These are phyloP conservation scores for Aureobasidium sp. DNA, from an alignment of 2,329 filamentous ascomycete genomes.

Conservation along the genomic window DNA sequence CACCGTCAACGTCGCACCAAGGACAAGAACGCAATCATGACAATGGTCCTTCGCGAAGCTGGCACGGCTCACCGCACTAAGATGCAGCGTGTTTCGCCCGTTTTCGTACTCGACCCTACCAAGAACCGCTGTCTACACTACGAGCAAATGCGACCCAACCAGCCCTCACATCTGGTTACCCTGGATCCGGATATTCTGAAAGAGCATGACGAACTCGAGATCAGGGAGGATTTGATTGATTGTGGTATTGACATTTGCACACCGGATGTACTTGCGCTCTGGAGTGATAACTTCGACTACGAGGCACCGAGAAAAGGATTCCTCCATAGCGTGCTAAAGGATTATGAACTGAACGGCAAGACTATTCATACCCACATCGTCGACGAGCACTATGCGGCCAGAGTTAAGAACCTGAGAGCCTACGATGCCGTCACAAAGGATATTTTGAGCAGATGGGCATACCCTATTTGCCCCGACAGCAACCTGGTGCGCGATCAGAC, in stretches of 20 bases:
- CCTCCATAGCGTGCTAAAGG: conserved; percentile 84
- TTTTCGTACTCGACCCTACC: conserved; percentile 77
- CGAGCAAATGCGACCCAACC: conserved; percentile 72
- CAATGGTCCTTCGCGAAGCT: conserved; percentile 76
- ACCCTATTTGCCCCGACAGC: conserved; percentile 80
- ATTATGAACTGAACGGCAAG: conserved; percentile 94
- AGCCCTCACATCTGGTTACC: conserved; percentile 56
- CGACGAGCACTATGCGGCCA: conserved; percentile 72
- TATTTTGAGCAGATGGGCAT: conserved; percentile 78
- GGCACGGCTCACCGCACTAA: conserved; percentile 70
- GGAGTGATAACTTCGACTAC: conserved; percentile 97
- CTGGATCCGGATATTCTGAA: conserved; percentile 76
- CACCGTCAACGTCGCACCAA: conserved; percentile 73
- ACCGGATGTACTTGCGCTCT: conserved; percentile 85
- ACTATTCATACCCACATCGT: conserved; percentile 89
- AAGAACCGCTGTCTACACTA: conserved; percentile 84
- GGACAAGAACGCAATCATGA: conserved; percentile 97
- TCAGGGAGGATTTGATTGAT: conserved; percentile 83
- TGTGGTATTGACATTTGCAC: conserved; percentile 96
- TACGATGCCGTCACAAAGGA: conserved; percentile 87
- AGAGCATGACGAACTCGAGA: conserved; percentile 65
- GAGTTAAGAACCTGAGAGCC: conserved; percentile 76
- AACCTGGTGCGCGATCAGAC: conserved; percentile 72
- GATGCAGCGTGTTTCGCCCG: conserved; percentile 61
- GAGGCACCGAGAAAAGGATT: conserved; percentile 84